A percentile compares a stretch with the other conserved stretches of the same genome.
Evolutionary conservation across 2,329 filamentous ascomycete genomes (phyloP).

Genomic region (Chlorencoelia australis): DNA sequence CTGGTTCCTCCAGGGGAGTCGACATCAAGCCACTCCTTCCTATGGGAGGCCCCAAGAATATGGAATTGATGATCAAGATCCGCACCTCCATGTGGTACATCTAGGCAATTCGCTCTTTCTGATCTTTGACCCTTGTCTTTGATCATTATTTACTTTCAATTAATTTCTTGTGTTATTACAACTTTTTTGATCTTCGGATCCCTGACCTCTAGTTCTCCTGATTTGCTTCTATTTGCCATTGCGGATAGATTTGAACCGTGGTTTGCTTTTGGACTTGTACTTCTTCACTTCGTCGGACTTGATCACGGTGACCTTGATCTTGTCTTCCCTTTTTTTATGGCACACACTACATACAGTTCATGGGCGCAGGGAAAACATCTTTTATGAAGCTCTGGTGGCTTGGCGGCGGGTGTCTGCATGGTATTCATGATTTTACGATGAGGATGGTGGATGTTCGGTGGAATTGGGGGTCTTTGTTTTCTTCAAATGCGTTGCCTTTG

Average conservation of each 20-base stretch:
- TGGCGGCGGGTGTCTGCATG: too few species aligned
- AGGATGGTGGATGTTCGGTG: too few species aligned
- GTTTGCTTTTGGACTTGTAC: conserved; percentile 10
- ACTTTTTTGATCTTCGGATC: conserved; percentile 12
- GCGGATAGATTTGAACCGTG: neutral
- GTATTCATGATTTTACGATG: too few species aligned
- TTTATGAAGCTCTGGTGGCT: too few species aligned
- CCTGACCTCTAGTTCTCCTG: conserved; percentile 4
- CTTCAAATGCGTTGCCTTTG: too few species aligned
- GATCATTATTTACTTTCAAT: conserved; percentile 11
- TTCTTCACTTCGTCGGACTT: conserved; percentile 16
- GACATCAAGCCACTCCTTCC: conserved; percentile 21
- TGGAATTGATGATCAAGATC: conserved; percentile 12
- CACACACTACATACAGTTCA: too few species aligned
- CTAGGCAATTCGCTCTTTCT: conserved; percentile 9
- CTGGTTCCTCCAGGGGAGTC: conserved; percentile 9
- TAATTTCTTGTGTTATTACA: conserved; percentile 15
- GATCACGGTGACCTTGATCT: conserved; percentile 5
- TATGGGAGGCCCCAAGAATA: conserved; percentile 15
- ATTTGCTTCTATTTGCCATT: neutral
- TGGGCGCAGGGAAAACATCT: too few species aligned
- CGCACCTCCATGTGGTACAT: conserved; percentile 28
- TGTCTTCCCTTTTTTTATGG: neutral
- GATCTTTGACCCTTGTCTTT: conserved; percentile 13
- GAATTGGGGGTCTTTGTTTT: too few species aligned